Conservation (phyloP, 768 basidiomycete species). For the Boletus eberwhitei region DNA sequence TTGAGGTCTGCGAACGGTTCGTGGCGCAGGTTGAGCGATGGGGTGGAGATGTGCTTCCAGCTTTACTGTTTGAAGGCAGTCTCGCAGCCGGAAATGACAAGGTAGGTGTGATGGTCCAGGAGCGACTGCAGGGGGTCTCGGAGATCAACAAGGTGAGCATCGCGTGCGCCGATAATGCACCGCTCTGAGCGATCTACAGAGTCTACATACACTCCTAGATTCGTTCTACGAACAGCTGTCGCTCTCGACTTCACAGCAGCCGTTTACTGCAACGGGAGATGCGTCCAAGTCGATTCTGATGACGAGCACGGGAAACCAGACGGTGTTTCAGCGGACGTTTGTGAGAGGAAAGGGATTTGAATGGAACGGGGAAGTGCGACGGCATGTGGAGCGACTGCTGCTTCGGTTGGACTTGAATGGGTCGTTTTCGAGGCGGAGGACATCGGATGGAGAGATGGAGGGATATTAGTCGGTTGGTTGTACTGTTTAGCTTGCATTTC, state of each 20-base stretch:
- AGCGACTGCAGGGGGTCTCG: conserved; percentile 62
- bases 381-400: conserved; percentile 80
- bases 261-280: conserved; percentile 58
- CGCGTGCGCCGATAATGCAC: background rate
- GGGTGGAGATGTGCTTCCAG: conserved; percentile 89
- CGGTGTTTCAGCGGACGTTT: conserved; percentile 46
- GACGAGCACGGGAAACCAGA: conserved; percentile 47
- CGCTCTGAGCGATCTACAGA: conserved; percentile 39
- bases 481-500: background rate
- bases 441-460: background rate
- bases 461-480: background rate
- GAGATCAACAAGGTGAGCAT: conserved; percentile 70
- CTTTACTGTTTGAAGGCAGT: conserved; percentile 78
- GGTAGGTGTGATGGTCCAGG: conserved; percentile 71
- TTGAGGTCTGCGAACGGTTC: conserved; percentile 83
- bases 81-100: conserved; percentile 48
- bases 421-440: conserved; percentile 53
- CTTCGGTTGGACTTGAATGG: conserved; percentile 86
- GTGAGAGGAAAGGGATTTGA: conserved; percentile 52
- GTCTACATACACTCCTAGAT: conserved; percentile 60
- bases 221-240: conserved; percentile 82
- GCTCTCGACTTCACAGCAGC: conserved; percentile 71
- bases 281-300: conserved; percentile 72
- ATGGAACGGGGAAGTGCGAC: conserved; percentile 63
- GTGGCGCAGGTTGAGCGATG: conserved; percentile 88